Percentiles rank a stretch among this genome's conserved stretches.
Conservation (phyloP, 345 rosid genomes). For the Gossypium raimondii region DNA sequence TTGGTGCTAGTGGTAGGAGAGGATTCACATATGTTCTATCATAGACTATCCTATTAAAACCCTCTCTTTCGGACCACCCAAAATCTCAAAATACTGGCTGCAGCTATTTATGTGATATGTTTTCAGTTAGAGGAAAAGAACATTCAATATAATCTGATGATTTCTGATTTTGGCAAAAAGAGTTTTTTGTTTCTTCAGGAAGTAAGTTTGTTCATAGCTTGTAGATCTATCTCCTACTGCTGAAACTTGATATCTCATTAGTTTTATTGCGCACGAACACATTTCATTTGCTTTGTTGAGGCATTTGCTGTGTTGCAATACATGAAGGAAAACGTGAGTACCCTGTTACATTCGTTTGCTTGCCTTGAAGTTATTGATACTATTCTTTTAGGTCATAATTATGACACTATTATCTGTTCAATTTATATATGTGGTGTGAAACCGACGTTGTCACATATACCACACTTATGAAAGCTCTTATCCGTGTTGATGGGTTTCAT, state of each 20-base stretch:
- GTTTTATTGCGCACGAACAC: background rate
- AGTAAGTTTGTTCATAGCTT: conserved; percentile 10
- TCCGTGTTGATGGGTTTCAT: conserved; percentile 76
- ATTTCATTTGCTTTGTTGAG: conserved; percentile 33
- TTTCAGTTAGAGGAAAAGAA: conserved; percentile 23
- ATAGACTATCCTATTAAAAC: conserved; percentile 34
- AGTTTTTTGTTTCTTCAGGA: conserved; percentile 39
- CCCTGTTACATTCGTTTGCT: background rate
- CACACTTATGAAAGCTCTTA: conserved; percentile 87
- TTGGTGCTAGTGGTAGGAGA: conserved; percentile 11
- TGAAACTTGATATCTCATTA: background rate
- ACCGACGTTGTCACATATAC: conserved; percentile 94
- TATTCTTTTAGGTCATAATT: conserved; percentile 7
- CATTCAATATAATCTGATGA: conserved; percentile 27
- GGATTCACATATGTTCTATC: conserved; percentile 22
- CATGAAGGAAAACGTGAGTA: conserved; percentile 86
- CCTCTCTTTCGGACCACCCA: conserved; percentile 20
- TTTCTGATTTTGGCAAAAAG: conserved; percentile 31
- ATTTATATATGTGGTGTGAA: conserved; percentile 59
- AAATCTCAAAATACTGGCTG: conserved; percentile 25
- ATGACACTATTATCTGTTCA: conserved; percentile 23
- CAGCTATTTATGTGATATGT: conserved; percentile 25
- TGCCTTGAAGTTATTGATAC: conserved; percentile 1
- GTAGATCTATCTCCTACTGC: background rate
- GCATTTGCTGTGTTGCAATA: conserved; percentile 87